Base-by-base conservation (phyloP, 176 grass and related monocot species). In the Ananas comosus region DNA sequence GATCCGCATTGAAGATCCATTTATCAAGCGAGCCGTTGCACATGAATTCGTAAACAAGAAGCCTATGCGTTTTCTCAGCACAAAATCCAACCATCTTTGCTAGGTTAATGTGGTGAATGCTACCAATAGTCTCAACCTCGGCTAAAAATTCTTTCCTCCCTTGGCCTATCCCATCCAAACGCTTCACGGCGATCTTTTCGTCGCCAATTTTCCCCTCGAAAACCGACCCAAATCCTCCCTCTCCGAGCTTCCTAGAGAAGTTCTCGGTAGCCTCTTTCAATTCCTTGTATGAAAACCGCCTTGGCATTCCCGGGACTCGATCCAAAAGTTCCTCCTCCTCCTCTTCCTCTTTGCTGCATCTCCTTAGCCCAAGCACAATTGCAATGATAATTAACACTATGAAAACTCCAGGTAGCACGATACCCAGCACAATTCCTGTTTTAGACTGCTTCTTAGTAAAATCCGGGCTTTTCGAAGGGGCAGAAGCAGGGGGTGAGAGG, bases 351-450 rank as follows among this genome's bases (percentile, higher is more conserved):
- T 1, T 14, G 1, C 52, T 85, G 1, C 27, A 64, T 75, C 51
- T 80, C 64, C 47, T 28, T 22, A 70, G 13, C 56, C 72, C n/a
- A 29, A 76, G 19, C 2, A 79, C 51, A 21, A 75, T 48, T 13
- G 19, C 11, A 18, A n/a, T 10, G 51, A 74, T 10, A 73, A 24
- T 51, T 33, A 71, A 22, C 29, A 70, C 16, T 12, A n/a, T n/a
- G n/a, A n/a, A n/a, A n/a, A n/a, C n/a, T n/a, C n/a, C n/a, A n/a
- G n/a, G n/a, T n/a, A n/a, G n/a, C n/a, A n/a, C n/a, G 53, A 71
- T 14, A 65, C 42, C 51, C 47, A 48, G 13, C 9, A 11, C 6
- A 27, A 73, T 17, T 63, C 51, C 24, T 48, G 2, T 63, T 68
- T 63, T 75, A 6, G 4, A 42, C 33, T 42, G 33, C 33, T 42